Percentiles rank a stretch among this genome's conserved stretches.
phyloP scores from a whole-genome alignment of 2,329 filamentous ascomycete genomes.

The Volutella citrinella region DNA sequence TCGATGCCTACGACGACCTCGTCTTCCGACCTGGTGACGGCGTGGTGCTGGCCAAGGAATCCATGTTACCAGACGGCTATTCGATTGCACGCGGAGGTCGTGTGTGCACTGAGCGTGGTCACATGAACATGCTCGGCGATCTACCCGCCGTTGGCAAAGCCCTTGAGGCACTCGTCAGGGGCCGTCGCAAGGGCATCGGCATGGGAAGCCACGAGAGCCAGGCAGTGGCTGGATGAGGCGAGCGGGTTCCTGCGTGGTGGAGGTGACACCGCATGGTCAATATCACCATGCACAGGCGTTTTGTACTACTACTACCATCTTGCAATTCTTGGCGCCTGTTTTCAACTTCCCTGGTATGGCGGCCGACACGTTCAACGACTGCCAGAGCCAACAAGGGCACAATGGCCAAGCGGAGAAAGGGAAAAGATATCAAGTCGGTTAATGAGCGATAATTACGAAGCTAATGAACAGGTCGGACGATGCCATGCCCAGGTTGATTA shows the following conservation, averaged over 20 bases:
- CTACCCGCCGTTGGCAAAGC: slow-evolving; percentile 76
- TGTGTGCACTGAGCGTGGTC: slow-evolving; percentile 77
- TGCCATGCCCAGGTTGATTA: too few relatives aligned
- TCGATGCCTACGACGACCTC: slow-evolving; percentile 81
- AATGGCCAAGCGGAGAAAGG: too few relatives aligned
- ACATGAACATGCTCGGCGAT: slow-evolving; percentile 85
- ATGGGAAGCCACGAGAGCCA: slow-evolving; percentile 37
- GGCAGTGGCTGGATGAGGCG: too few relatives aligned
- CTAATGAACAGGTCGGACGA: too few relatives aligned
- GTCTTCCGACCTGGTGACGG: slow-evolving; percentile 86
- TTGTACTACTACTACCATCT: too few relatives aligned
- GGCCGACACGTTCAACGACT: too few relatives aligned
- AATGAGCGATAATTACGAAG: too few relatives aligned
- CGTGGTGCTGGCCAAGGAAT: slow-evolving; percentile 79
- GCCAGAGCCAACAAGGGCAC: too few relatives aligned
- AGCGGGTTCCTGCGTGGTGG: slow-evolving; percentile 9
- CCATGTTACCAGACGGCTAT: slow-evolving; percentile 83
- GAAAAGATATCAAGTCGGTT: too few relatives aligned
- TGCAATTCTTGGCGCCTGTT: too few relatives aligned
- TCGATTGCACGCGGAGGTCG: slow-evolving; percentile 68
- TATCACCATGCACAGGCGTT: too few relatives aligned
- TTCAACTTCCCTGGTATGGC: too few relatives aligned
- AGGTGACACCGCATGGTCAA: slow-evolving; percentile 13
- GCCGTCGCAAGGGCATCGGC: slow-evolving; percentile 70
- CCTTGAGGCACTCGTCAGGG: slow-evolving; percentile 64